These are phyloP conservation scores for Protoeuglena noctilucae DNA, from an alignment of 139 green algal genomes.

Conservation along the genomic window DNA sequence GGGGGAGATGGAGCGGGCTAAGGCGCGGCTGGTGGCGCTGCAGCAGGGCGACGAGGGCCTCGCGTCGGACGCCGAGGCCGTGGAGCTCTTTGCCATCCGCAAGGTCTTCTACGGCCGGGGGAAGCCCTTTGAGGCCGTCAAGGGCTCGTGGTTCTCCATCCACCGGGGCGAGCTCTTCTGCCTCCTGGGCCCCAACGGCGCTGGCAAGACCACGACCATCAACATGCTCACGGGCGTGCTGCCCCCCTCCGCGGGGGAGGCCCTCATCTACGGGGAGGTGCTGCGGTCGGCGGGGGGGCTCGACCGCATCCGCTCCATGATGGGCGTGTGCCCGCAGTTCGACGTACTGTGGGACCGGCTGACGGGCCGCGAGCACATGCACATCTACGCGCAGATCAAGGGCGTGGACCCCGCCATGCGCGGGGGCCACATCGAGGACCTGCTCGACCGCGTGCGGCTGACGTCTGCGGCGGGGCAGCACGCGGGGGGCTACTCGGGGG, in stretches of 20 bases:
- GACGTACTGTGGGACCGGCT: slow-evolving; percentile 86
- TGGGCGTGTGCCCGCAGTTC: slow-evolving; percentile 91
- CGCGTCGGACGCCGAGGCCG: slow-evolving; percentile 17
- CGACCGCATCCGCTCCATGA: slow-evolving; percentile 45
- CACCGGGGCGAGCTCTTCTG: slow-evolving; percentile 59
- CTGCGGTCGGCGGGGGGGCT: slow-evolving; percentile 43
- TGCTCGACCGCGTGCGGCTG: slow-evolving; percentile 38
- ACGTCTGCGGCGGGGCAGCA: slow-evolving; percentile 14
- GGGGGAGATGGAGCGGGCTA: not conserved
- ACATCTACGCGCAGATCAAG: slow-evolving; percentile 75
- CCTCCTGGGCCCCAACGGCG: slow-evolving; percentile 56
- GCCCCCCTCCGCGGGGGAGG: slow-evolving; percentile 44
- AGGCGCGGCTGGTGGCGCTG: slow-evolving; percentile 7
- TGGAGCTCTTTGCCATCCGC: slow-evolving; percentile 69
- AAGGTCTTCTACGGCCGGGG: slow-evolving; percentile 27
- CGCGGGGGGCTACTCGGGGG: slow-evolving; percentile 42
- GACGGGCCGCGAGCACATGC: slow-evolving; percentile 73
- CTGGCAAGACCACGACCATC: slow-evolving; percentile 78
- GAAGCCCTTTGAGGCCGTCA: slow-evolving; percentile 52
- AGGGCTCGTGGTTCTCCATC: slow-evolving; percentile 63
- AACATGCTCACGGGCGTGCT: slow-evolving; percentile 61
- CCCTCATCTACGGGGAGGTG: slow-evolving; percentile 52
- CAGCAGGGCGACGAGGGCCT: not conserved
- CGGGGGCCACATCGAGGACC: slow-evolving; percentile 1
- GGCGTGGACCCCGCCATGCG: slow-evolving; percentile 34